Percentiles rank a stretch among this genome's conserved stretches.
Evolutionary conservation across 306 rosid species (phyloP).

Genomic region (Geum urbanum): DNA sequence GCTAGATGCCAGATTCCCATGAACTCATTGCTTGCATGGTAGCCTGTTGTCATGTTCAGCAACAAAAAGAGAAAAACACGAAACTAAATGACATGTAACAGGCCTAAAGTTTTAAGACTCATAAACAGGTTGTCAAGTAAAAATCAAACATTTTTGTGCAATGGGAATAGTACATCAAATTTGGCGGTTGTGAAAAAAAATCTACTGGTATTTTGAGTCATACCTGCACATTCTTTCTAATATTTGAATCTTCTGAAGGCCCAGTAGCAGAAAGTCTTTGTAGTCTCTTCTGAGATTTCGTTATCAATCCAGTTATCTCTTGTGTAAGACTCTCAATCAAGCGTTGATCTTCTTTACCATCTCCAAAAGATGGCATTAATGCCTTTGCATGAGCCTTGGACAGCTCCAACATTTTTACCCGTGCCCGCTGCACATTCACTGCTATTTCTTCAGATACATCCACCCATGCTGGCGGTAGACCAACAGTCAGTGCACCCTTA

Average conservation of each 20-base stretch:
- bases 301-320: constrained; percentile 76
- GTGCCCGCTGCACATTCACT: constrained; percentile 75
- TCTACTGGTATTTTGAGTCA: neutral
- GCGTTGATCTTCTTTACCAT: constrained; percentile 84
- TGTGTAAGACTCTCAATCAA: constrained; percentile 77
- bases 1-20: neutral
- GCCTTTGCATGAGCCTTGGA: constrained; percentile 92
- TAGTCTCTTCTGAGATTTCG: constrained; percentile 73
- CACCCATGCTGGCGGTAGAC: constrained; percentile 98
- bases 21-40: too few species aligned
- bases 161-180: constrained; percentile 5
- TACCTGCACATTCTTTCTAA: constrained; percentile 98
- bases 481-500: constrained; percentile 65
- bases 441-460: constrained; percentile 96
- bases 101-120: neutral
- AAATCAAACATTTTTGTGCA: neutral
- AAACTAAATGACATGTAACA: neutral
- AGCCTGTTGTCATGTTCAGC: neutral
- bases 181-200: constrained; percentile 9
- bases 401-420: constrained; percentile 72
- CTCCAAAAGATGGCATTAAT: constrained; percentile 94
- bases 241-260: constrained; percentile 89
- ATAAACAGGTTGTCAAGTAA: neutral
- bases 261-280: constrained; percentile 76
- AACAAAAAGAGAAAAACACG: neutral